Conservation (phyloP, 768 basidiomycete species). For the Cyathus striatus region DNA sequence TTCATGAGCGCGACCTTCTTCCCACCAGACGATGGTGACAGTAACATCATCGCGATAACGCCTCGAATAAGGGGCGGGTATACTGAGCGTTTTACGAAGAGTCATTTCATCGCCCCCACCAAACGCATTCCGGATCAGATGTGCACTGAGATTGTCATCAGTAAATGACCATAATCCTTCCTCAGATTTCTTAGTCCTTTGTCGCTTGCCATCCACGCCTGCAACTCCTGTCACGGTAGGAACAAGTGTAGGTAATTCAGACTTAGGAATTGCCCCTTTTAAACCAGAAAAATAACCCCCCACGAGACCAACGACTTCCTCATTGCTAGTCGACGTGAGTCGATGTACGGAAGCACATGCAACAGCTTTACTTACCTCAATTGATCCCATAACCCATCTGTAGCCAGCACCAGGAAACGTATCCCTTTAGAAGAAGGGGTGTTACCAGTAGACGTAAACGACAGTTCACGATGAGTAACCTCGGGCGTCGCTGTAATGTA, state of each 20-base stretch:
- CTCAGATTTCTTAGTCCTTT: slow-evolving; percentile 25
- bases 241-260: slow-evolving; percentile 48
- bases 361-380: slow-evolving; percentile 42
- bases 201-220: slow-evolving; percentile 63
- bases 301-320: slow-evolving; percentile 84
- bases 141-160: slow-evolving; percentile 75
- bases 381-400: slow-evolving; percentile 79
- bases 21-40: slow-evolving; percentile 85
- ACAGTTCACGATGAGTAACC: slow-evolving; percentile 70
- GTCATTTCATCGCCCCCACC: slow-evolving; percentile 68
- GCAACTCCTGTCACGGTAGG: slow-evolving; percentile 48
- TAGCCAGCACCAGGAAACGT: slow-evolving; percentile 85
- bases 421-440: slow-evolving; percentile 31
- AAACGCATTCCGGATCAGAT: slow-evolving; percentile 88
- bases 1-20: slow-evolving; percentile 49
- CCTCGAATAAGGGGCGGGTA: slow-evolving; percentile 76
- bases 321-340: slow-evolving; percentile 51
- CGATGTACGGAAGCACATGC: no score
- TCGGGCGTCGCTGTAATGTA: slow-evolving; percentile 86
- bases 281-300: slow-evolving; percentile 75
- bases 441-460: slow-evolving; percentile 35
- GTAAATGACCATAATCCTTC: slow-evolving; percentile 70
- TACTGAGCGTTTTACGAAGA: slow-evolving; percentile 66
- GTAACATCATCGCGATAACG: slow-evolving; percentile 82
- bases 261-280: slow-evolving; percentile 58